These are phyloP conservation scores for Ustilago bromivora DNA, from an alignment of 1,284 basidiomycete genomes.

Conservation along the genomic window DNA sequence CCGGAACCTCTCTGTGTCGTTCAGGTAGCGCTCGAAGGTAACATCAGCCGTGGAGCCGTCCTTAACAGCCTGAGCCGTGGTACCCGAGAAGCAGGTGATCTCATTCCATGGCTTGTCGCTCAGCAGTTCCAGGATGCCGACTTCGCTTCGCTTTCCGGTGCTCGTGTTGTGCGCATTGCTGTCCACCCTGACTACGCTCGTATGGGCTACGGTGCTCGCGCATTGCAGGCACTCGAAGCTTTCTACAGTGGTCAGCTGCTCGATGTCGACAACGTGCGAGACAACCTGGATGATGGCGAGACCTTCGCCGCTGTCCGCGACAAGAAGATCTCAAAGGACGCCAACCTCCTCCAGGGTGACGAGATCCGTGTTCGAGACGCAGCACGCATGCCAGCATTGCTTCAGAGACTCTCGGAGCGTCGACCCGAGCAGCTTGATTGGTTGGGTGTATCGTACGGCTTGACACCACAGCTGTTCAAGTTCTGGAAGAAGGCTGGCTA, in stretches of 20 bases:
- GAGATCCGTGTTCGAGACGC: constrained; percentile 78
- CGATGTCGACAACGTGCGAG: constrained; percentile 74
- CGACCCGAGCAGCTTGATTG: constrained; percentile 93
- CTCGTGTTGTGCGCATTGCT: constrained; percentile 90
- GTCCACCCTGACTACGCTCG: constrained; percentile 93
- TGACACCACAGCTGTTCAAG: constrained; percentile 87
- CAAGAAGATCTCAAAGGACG: constrained; percentile 53
- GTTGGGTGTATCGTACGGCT: constrained; percentile 93
- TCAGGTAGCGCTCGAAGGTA: constrained; percentile 90
- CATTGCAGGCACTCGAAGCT: constrained; percentile 84
- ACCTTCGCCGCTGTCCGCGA: constrained; percentile 72
- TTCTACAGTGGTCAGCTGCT: constrained; percentile 92
- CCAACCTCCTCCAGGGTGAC: constrained; percentile 43
- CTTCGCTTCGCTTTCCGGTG: constrained; percentile 89
- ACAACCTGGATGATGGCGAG: constrained; percentile 52
- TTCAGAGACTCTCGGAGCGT: constrained; percentile 89
- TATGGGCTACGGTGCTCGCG: constrained; percentile 97
- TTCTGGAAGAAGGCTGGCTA: constrained; percentile 98
- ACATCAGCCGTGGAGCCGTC: constrained; percentile 86
- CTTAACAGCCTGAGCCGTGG: constrained; percentile 86
- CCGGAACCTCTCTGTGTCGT: constrained; percentile 85
- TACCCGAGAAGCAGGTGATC: constrained; percentile 87
- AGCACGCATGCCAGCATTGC: constrained; percentile 87
- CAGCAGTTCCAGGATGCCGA: constrained; percentile 97
- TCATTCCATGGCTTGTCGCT: constrained; percentile 97